phyloP scores from a whole-genome alignment of 306 rosid species.

The Trifolium fragiferum region DNA sequence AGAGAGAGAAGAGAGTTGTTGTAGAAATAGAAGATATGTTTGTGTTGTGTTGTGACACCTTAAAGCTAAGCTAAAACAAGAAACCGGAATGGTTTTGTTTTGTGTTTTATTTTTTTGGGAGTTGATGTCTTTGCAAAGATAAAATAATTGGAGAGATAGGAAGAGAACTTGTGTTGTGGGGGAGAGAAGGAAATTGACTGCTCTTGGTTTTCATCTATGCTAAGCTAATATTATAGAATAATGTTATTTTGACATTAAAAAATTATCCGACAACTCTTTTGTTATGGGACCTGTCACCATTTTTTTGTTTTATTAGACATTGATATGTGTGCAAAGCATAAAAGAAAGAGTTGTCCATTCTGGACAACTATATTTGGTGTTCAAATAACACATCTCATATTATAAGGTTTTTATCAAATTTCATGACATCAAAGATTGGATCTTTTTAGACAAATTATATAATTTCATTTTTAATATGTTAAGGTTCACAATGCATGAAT shows the following conservation, averaged over 20 bases:
- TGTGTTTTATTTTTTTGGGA: constrained; percentile 30
- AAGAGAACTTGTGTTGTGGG: neutral
- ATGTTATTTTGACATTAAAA: too few relatives aligned
- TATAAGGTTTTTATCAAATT: neutral
- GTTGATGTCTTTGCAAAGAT: constrained; percentile 56
- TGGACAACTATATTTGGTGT: too few relatives aligned
- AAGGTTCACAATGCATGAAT: neutral
- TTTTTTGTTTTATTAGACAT: too few relatives aligned
- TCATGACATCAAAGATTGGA: neutral
- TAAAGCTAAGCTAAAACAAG: constrained; percentile 58
- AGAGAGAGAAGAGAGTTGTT: constrained; percentile 13
- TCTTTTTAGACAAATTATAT: neutral
- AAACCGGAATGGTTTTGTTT: constrained; percentile 64
- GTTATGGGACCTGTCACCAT: too few relatives aligned
- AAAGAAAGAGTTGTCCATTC: too few relatives aligned
- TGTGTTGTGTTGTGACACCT: constrained; percentile 32
- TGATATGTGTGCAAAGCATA: too few relatives aligned
- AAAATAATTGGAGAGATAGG: constrained; percentile 74
- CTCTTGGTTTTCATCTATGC: constrained; percentile 41
- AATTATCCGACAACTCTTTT: too few relatives aligned
- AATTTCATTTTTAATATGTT: neutral
- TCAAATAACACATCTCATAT: too few relatives aligned
- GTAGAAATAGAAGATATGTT: constrained; percentile 35
- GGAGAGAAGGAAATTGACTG: constrained; percentile 43
- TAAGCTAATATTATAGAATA: too few relatives aligned